Base-by-base conservation (phyloP, 306 rosid species). In the Cicer bijugum region DNA sequence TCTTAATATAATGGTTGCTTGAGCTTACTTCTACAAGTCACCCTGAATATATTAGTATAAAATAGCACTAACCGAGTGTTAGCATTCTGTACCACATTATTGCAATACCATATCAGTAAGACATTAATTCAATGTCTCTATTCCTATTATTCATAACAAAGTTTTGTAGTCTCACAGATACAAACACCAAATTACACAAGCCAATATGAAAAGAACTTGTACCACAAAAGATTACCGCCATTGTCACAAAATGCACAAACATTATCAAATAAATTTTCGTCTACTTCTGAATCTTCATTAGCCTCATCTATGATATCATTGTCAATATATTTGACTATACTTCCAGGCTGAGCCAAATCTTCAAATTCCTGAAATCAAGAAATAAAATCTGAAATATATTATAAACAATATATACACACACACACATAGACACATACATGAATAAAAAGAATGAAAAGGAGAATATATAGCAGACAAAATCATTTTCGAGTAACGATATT, bases 241-340 rank as follows among this genome's bases (percentile, higher is more conserved):
- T 94, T 90, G 69, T 94, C 99, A 85, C 99, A 94, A 67, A 94
- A 23, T 6, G 91, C 90, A 81, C 99, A 94, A 67, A 86, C 96
- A 69, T 86, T 81, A 81, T 84, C 83, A 78, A 84, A 91, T 65
- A 85, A 69, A 2, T 78, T 90, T 40, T 78, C 92, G 40, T 76
- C 85, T 44, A 80, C 82, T 56, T 85, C 71, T 4, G 86, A 69
- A 45, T 88, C 92, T 73, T 87, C 89, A 11, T 23, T 67, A 37
- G 76, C 82, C 53, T 58, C 83, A 11, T 84, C 81, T 46, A 62
- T 46, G 56, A 53, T 55, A 75, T 76, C 87, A 44, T 83, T 89
- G 75, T 83, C 88, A 15, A 7, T 17, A 52, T 82, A 84, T 58
- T 71, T 87, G 82, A 87, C 90, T 20, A 85, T 84, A 80, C 80